phyloP scores from a whole-genome alignment of 2,329 filamentous ascomycete genomes.

The Chaetomiaceae sp. region DNA sequence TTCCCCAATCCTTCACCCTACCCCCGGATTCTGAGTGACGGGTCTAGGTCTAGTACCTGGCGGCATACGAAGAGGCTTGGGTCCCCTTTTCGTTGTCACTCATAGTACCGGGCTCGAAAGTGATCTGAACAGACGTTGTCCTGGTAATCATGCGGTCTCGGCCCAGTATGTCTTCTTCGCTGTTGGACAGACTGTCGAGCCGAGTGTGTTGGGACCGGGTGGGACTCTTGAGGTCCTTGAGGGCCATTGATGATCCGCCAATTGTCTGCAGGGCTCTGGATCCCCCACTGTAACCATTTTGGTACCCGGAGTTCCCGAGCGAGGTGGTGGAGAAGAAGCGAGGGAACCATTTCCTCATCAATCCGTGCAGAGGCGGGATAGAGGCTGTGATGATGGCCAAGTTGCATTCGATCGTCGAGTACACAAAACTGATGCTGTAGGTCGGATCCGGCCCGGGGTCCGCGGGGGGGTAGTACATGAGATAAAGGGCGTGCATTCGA shows the following conservation, averaged over 20 bases:
- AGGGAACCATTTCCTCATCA: constrained; percentile 14
- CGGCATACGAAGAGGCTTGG: no score
- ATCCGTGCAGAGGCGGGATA: constrained; percentile 11
- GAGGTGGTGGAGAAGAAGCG: constrained; percentile 6
- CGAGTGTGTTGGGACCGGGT: not conserved
- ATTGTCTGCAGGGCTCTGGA: not conserved
- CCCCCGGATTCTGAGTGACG: no score
- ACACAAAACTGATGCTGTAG: constrained; percentile 13
- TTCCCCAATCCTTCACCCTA: no score
- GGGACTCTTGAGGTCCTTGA: not conserved
- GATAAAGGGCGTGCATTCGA: constrained; percentile 27
- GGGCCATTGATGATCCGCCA: not conserved
- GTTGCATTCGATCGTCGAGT: constrained; percentile 16
- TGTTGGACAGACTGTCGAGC: not conserved
- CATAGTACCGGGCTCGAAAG: no score
- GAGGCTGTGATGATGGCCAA: constrained; percentile 15
- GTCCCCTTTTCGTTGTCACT: no score
- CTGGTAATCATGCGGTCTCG: no score
- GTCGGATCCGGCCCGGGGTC: constrained; percentile 1
- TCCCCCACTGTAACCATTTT: not conserved
- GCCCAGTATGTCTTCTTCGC: constrained; percentile 2
- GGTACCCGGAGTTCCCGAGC: not conserved
- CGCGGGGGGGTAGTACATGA: constrained; percentile 6
- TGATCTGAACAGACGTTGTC: no score
- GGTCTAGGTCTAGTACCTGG: no score